Conservation (phyloP, 176 grass and related monocot species). For the Cenchrus purpureus region DNA sequence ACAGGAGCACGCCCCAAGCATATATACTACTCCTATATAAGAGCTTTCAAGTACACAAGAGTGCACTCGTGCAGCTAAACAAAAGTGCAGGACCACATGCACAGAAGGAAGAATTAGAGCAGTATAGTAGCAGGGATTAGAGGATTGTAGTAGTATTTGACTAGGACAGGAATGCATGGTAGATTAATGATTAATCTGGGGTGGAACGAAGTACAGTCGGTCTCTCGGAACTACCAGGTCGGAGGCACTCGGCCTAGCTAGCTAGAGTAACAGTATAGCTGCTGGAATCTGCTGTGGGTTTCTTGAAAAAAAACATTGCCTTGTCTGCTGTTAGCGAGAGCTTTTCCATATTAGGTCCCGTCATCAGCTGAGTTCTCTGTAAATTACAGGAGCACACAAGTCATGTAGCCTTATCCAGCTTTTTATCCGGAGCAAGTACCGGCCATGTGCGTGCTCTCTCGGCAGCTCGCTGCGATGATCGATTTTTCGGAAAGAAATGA, state of each 20-base stretch:
- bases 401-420: not conserved
- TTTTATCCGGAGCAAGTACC: not conserved
- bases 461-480: not conserved
- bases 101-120: not conserved
- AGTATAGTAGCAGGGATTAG: not conserved
- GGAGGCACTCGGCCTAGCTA: not conserved
- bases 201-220: not conserved
- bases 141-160: not conserved
- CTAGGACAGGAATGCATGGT: not conserved
- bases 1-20: not conserved
- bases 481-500: not conserved
- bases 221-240: not conserved
- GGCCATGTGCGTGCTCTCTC: conserved; percentile 23
- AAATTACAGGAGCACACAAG: not conserved
- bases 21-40: not conserved
- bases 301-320: conserved; percentile 4
- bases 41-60: not conserved
- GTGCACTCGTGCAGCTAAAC: not conserved
- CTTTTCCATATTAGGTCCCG: too few species aligned
- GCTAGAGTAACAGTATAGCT: not conserved
- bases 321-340: not conserved
- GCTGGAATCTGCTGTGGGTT: not conserved
- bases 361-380: not conserved
- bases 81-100: not conserved
- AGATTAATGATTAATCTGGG: not conserved